Base-by-base conservation (phyloP, 768 basidiomycete species). In the Pleurotus citrinopileatus region DNA sequence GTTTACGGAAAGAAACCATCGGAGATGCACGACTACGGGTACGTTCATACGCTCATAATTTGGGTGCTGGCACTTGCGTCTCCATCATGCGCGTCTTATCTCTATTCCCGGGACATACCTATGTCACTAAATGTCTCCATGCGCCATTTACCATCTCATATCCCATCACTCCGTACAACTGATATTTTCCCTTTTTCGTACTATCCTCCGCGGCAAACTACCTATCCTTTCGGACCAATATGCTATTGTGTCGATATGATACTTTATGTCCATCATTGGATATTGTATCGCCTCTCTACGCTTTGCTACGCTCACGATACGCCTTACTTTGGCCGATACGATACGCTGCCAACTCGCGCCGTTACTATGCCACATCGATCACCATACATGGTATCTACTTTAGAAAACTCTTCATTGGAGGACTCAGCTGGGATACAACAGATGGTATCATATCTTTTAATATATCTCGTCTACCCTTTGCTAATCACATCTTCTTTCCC, bases 351-450 rank as follows among this genome's bases (percentile, higher is more conserved):
- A 22, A 53, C 36, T 42, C 32, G 32, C 50, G 32, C 37, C 34
- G 37, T 17, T 37, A 17, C n/a, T 42, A 42, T 28, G 13, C 37
- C 22, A 17, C 27, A 37, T 27, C 34, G 53, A 56, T 64, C 56
- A 58, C 55, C 3, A 61, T 61, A 62, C 58, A 54, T 58, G 57
- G 53, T 60, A 56, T 55, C 62, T 60, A 57, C 65, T 52, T 59
- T 81, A 92, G 91, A 70, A 93, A 93, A 79, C 85, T 93, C 80
- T 93, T 93, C 76, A 85, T 93, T 69, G 91, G 91, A 62, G 91
- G 91, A 64, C 78, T 93, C 60, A 92, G 87, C 74, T 93, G 91
- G 91, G 89, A 91, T 66, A 93, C 91, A 65, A 89, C 86, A 73
- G 91, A 92, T 77, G 91, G 91, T 92, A 78, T 76, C 70, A 61